Evolutionary conservation across 176 grass and related monocot genomes (phyloP).

Genomic region (Aechmea fasciata): DNA sequence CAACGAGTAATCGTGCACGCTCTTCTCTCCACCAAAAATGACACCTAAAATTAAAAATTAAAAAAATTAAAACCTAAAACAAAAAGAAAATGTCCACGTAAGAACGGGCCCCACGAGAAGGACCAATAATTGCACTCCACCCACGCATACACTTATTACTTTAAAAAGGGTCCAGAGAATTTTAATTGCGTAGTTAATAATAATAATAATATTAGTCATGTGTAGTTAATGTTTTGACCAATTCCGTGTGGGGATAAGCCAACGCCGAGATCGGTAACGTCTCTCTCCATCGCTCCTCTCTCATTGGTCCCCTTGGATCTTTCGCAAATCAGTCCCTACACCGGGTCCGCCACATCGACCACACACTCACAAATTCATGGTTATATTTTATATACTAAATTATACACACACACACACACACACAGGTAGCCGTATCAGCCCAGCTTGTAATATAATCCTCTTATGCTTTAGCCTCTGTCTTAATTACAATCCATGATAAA

Average conservation of each 20-base stretch:
- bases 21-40: conserved; percentile 16
- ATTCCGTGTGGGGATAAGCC: conserved; percentile 15
- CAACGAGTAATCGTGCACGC: no score
- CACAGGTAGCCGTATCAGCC: no score
- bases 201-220: background rate
- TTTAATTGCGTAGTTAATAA: background rate
- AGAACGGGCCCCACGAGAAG: conserved; percentile 4
- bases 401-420: no score
- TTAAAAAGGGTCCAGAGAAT: background rate
- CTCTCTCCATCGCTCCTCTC: conserved; percentile 19
- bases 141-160: background rate
- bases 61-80: conserved; percentile 1
- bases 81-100: background rate
- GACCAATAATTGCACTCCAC: conserved; percentile 17
- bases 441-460: no score
- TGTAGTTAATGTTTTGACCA: background rate
- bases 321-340: no score
- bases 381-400: no score
- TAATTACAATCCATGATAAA: no score
- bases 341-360: no score
- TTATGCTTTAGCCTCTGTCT: no score
- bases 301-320: conserved; percentile 11
- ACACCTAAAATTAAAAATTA: conserved; percentile 13
- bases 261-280: conserved; percentile 16
- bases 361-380: no score